Evolutionary conservation across 305 asterid genomes (phyloP).

Genomic region (Vinca major): DNA sequence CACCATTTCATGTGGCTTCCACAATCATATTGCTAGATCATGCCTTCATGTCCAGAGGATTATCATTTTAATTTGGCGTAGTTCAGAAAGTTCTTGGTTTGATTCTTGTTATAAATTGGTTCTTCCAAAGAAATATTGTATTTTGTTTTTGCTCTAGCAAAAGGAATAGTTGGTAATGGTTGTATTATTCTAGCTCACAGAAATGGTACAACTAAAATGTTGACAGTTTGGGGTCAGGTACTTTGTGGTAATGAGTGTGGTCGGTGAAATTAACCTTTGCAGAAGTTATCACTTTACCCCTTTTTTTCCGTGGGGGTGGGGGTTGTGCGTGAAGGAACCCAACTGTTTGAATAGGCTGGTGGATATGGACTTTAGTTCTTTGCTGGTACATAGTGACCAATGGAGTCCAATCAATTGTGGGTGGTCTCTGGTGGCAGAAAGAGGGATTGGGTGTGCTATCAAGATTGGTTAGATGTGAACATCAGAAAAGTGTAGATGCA

Average conservation of each 20-base stretch:
- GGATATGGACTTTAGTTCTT: neutral
- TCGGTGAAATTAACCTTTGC: neutral
- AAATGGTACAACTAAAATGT: neutral
- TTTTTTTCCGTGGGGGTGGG: too few relatives aligned
- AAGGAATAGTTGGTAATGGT: neutral
- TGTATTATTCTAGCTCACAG: neutral
- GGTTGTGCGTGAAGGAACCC: too few relatives aligned
- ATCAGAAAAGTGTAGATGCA: neutral
- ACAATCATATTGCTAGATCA: too few relatives aligned
- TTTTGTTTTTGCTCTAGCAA: neutral
- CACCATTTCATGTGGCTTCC: neutral
- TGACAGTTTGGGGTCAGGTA: neutral
- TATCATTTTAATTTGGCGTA: neutral
- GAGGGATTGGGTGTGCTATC: neutral
- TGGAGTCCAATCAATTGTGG: neutral
- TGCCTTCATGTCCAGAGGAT: neutral
- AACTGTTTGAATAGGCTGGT: neutral
- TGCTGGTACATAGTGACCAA: neutral
- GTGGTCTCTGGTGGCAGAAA: neutral
- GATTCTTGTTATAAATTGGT: neutral
- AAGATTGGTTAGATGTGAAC: neutral
- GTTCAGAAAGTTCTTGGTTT: neutral
- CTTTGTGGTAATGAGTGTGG: neutral
- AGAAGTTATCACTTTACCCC: neutral
- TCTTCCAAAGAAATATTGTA: neutral